Conservation (phyloP, 345 rosid species). For the Iberis pinnata region DNA sequence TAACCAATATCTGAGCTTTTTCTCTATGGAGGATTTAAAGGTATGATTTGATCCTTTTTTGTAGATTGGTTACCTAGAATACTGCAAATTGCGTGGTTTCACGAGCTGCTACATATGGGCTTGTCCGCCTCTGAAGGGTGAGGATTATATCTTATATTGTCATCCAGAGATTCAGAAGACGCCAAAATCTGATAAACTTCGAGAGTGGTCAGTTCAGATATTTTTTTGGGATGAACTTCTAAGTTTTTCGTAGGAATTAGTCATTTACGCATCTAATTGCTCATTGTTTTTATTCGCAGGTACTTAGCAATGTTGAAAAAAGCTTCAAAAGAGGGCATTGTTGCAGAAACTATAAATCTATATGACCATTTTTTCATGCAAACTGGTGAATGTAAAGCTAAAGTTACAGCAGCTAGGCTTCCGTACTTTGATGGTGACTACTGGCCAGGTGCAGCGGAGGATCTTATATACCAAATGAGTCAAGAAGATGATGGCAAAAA, state of each 20-base stretch:
- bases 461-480: conserved; percentile 73
- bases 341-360: conserved; percentile 71
- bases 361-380: conserved; percentile 88
- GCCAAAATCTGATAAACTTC: conserved; percentile 96
- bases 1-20: conserved; percentile 1
- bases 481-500: conserved; percentile 96
- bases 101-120: conserved; percentile 99
- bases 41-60: conserved; percentile 17
- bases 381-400: conserved; percentile 80
- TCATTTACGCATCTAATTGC: conserved; percentile 19
- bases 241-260: not conserved
- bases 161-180: conserved; percentile 99
- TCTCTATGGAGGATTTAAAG: not conserved
- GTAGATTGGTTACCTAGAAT: conserved; percentile 99
- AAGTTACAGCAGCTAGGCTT: conserved; percentile 94
- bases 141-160: conserved; percentile 94
- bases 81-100: conserved; percentile 95
- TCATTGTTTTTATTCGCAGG: conserved; percentile 41
- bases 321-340: conserved; percentile 80
- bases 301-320: conserved; percentile 81
- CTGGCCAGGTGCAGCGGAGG: conserved; percentile 99
- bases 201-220: conserved; percentile 79
- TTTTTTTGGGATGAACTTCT: conserved; percentile 11
- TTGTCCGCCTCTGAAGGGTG: conserved; percentile 98
- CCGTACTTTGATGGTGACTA: conserved; percentile 99